Evolutionary conservation across 352 stramenopile species (phyloP), one percentile per base, ranked within the genome.

Genomic region (Phytophthora nicotianae): DNA sequence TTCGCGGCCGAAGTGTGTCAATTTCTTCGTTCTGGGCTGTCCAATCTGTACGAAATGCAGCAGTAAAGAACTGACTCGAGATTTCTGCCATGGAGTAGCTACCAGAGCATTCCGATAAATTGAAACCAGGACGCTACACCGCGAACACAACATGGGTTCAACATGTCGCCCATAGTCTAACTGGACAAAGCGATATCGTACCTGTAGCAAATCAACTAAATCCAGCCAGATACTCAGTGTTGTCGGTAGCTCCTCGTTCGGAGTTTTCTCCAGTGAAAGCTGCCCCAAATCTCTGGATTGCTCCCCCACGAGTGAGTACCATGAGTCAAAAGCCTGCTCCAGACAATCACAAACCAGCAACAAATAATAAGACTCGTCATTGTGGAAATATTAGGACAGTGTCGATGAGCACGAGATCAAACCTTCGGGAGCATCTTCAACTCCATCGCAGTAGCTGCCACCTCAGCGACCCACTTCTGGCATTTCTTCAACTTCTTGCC

Each of bases 401-500:
- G 16, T 6, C 21, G 10, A 24, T n/a, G 7, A 47, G 20, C n/a
- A 9, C 17, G n/a, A 4, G 1, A 48, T 52, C 33, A 41, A 29
- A 66, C 54, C 21, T 84, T 90, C 3, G 75, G 60, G 9, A 86
- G 64, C 45, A 79, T 50, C 37, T 90, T 89, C 40, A 90, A 54
- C 38, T 74, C 65, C 23, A 80, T 59, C 0, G 87, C 77, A 4
- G 81, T 84, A 2, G 59, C 41, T 1, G 87, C 85, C 5, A 93
- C 62, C 45, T 96, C 87, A 2, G 68, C 61, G 14, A 89, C 72
- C 81, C 86, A 89, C 49, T 96, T 96, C 57, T 96, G 87, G 37
- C 79, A 89, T 29, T 83, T 62, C 48, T 92, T 91, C 52, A 81
- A 57, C 54, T 94, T 96, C 42, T 89, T 82, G 5, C 67, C 78